phyloP scores from a whole-genome alignment of 2,329 filamentous ascomycete species.

The Parafenestella ontariensis region DNA sequence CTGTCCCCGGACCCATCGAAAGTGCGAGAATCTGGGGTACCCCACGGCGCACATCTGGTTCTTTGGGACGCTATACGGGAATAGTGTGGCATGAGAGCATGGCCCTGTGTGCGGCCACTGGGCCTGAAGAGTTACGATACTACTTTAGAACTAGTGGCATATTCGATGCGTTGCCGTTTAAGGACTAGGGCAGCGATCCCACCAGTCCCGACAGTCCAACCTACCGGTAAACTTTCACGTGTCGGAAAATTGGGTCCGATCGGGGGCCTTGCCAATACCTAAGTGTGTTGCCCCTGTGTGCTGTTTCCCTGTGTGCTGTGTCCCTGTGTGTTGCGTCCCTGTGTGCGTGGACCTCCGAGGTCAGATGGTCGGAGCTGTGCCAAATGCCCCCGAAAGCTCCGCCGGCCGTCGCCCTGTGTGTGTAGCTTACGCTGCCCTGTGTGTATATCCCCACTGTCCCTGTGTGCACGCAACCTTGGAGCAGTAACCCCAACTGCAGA shows the following conservation, averaged over 20 bases:
- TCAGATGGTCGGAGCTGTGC: neutral
- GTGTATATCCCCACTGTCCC: neutral
- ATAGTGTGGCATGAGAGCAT: neutral
- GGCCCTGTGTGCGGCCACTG: neutral
- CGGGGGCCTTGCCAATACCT: no score
- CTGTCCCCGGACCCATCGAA: neutral
- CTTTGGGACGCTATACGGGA: neutral
- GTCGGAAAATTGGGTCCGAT: no score
- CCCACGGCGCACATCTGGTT: no score
- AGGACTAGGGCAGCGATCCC: no score
- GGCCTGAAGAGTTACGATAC: no score
- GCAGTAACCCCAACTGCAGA: neutral
- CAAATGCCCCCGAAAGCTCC: neutral
- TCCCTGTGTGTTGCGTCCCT: neutral
- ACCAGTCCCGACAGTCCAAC: no score
- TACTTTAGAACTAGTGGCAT: no score
- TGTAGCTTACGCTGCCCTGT: neutral
- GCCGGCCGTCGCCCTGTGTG: no score
- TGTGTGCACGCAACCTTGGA: neutral
- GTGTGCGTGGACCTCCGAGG: no score
- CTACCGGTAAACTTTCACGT: no score
- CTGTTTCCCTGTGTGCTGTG: neutral
- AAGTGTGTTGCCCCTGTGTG: no score
- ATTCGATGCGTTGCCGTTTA: no score
- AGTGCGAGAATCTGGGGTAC: neutral